Evolutionary conservation across 768 basidiomycete genomes (phyloP), one percentile per base, ranked within the genome.

Genomic region (Boletus subcaerulescens): DNA sequence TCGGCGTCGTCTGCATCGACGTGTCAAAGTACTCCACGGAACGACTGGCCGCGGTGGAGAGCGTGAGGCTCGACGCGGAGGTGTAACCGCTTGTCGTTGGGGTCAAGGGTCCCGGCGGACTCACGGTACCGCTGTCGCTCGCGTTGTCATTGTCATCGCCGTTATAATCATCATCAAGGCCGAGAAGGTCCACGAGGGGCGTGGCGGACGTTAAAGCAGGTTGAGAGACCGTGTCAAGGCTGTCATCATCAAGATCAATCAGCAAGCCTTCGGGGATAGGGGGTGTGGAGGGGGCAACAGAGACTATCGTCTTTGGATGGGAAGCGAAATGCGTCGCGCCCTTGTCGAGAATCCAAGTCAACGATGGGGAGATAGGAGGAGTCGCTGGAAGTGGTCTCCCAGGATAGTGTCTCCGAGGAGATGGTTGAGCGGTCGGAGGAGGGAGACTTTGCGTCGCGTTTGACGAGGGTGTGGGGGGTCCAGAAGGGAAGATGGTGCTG

Each of bases 191-290:
- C 35, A 65, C 42, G 17, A 62, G 60, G 1, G 66, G 70, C 3
- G 56, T 41, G 2, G 55, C 32, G 24, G 58, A 48, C 35, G 49
- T 56, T 6, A 54, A 38, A 26, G 57, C 17, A 2, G 55, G 35
- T 31, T 35, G 65, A 18, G 59, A 10, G 3, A 44, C 44, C 45
- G 52, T 53, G 33, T 72, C 71, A 11, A 72, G 61, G 45, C 68
- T 72, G 24, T 66, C 65, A 43, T 80, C 81, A 29, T 80, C 76
- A 18, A 85, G 68, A 67, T 85, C 80, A 55, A 85, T 85, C 29
- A 84, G 68, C 20, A 83, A 64, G 3, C 81, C 84, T 59, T 84
- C 53, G 74, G 71, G 51, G 73, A 80, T 60, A 73, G 62, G 65
- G 71, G 77, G 58, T 69, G 67, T 70, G 3, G 58, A 56, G 0